A percentile compares a stretch with the other conserved stretches of the same genome.
These are phyloP conservation scores for Coleophoma cylindrospora DNA, from an alignment of 2,329 filamentous ascomycete genomes.

Conservation along the genomic window DNA sequence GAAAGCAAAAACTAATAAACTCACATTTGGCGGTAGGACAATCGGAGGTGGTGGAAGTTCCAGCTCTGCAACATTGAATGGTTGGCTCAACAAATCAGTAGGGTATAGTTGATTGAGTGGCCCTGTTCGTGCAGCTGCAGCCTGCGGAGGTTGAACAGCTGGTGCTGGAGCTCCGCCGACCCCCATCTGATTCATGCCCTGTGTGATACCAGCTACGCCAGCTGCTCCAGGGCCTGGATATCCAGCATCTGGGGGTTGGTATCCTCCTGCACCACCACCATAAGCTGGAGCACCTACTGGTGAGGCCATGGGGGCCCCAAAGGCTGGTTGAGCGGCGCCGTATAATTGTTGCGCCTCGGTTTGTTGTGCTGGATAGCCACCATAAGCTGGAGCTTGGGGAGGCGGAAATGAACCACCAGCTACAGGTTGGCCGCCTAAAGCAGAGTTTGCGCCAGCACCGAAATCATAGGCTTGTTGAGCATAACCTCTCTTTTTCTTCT, in stretches of 20 bases:
- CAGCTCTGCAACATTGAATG: conserved; percentile 89
- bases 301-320: conserved; percentile 23
- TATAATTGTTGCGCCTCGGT: conserved; percentile 22
- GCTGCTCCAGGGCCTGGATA: conserved; percentile 52
- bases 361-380: conserved; percentile 23
- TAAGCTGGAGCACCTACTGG: conserved; percentile 32
- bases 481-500: conserved; percentile 92
- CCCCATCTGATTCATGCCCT: conserved; percentile 78
- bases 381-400: conserved; percentile 30
- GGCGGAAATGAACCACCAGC: conserved; percentile 39
- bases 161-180: conserved; percentile 42
- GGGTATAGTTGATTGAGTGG: conserved; percentile 85
- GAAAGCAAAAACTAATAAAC: conserved; percentile 29
- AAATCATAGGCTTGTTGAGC: conserved; percentile 94
- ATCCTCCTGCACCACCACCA: conserved; percentile 47
- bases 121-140: conserved; percentile 41
- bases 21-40: conserved; percentile 84
- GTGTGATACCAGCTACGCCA: conserved; percentile 67
- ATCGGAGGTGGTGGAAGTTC: conserved; percentile 89
- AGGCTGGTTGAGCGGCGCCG: conserved; percentile 27
- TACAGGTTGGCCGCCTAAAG: conserved; percentile 60
- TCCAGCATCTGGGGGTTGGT: conserved; percentile 62
- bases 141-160: conserved; percentile 41
- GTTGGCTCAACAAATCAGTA: conserved; percentile 85
- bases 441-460: conserved; percentile 78